Evolutionary conservation across 305 asterid species (phyloP).

Genomic region (Striga hermonthica): DNA sequence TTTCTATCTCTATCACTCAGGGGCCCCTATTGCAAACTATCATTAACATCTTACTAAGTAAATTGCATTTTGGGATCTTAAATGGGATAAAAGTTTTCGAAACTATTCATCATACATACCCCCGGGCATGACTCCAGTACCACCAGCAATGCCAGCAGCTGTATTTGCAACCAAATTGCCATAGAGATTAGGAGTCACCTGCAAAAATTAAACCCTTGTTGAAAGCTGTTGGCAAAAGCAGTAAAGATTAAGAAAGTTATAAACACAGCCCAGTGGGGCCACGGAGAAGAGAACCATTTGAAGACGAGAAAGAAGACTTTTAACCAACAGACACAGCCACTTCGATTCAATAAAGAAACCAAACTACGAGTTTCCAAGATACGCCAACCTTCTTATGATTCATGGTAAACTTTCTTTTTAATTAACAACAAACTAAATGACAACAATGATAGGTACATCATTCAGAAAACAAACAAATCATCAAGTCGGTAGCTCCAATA

Average conservation of each 20-base stretch:
- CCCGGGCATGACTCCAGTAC: slow-evolving; percentile 99
- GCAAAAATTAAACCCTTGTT: slow-evolving; percentile 26
- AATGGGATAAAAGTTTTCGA: neutral
- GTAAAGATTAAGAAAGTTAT: neutral
- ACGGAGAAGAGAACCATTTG: slow-evolving; percentile 1
- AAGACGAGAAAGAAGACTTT: slow-evolving; percentile 1
- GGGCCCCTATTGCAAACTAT: neutral
- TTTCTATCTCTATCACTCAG: too few relatives aligned
- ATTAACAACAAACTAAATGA: too few relatives aligned
- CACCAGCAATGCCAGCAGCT: slow-evolving; percentile 99
- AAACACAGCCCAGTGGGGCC: neutral
- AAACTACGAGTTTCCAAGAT: too few relatives aligned
- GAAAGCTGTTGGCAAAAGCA: slow-evolving; percentile 17
- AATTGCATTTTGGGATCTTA: neutral
- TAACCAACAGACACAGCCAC: neutral
- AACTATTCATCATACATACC: slow-evolving; percentile 45
- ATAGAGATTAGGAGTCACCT: slow-evolving; percentile 97
- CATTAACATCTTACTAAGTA: neutral
- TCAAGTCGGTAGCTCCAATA: too few relatives aligned
- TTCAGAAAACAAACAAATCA: too few relatives aligned
- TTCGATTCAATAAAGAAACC: too few relatives aligned
- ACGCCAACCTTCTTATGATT: too few relatives aligned
- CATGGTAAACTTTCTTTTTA: too few relatives aligned
- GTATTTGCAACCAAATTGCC: slow-evolving; percentile 88
- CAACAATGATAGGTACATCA: too few relatives aligned